These are phyloP conservation scores for Hansenula sp. DNA, from an alignment of 1,139 yeast genomes.

Conservation along the genomic window DNA sequence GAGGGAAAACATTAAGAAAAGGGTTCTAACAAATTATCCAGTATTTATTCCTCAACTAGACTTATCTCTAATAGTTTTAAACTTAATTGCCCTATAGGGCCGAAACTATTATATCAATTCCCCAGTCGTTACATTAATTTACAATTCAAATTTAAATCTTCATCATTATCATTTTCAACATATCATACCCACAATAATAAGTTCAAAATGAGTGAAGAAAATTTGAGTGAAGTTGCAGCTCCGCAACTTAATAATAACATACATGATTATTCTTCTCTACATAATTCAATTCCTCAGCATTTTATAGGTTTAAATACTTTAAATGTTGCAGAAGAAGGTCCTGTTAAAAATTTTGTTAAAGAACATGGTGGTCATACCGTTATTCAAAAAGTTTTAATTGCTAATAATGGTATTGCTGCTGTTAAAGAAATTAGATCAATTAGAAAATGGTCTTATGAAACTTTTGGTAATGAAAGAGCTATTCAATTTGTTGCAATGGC, in stretches of 20 bases:
- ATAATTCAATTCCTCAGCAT: conserved; percentile 52
- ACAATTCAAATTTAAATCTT: too few species aligned
- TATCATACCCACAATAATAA: neutral
- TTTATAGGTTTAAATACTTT: conserved; percentile 80
- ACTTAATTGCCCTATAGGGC: neutral
- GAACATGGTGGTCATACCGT: conserved; percentile 94
- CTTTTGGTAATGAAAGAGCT: conserved; percentile 92
- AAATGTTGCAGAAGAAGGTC: conserved; percentile 61
- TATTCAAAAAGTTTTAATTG: conserved; percentile 81
- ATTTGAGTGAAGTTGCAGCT: conserved; percentile 29
- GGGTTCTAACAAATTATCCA: neutral
- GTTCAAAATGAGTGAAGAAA: conserved; percentile 33
- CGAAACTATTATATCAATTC: neutral
- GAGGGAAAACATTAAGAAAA: too few species aligned
- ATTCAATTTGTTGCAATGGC: conserved; percentile 98
- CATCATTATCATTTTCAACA: neutral
- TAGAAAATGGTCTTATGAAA: conserved; percentile 98
- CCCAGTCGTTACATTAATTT: too few species aligned
- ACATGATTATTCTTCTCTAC: conserved; percentile 31
- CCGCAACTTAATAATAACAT: conserved; percentile 24
- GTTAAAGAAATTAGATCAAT: conserved; percentile 96
- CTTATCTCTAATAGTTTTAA: neutral
- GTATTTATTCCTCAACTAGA: neutral
- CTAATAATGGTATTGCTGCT: conserved; percentile 98
- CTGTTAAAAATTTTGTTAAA: conserved; percentile 81